phyloP scores from a whole-genome alignment of 2,329 filamentous ascomycete genomes.

The Annulohypoxylon truncatum region DNA sequence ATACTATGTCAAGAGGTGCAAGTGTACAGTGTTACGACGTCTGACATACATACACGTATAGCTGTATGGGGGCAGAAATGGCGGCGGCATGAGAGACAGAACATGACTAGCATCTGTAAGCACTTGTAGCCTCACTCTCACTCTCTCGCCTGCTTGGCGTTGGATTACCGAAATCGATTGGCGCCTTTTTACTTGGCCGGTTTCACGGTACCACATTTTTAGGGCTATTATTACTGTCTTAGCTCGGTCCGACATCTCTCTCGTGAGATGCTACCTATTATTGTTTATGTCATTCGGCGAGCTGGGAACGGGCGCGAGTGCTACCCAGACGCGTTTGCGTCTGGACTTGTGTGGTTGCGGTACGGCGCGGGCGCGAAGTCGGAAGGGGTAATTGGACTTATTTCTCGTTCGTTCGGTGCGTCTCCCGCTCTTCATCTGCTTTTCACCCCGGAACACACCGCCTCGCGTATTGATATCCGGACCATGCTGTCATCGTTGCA shows the following conservation, averaged over 20 bases:
- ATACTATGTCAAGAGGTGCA: background rate
- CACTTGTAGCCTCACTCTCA: background rate
- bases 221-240: background rate
- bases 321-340: background rate
- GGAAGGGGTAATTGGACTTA: conserved; percentile 12
- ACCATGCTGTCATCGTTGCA: conserved; percentile 22
- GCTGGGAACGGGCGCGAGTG: background rate
- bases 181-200: background rate
- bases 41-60: background rate
- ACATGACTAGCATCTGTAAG: background rate
- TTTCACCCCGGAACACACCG: background rate
- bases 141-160: background rate
- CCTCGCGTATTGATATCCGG: background rate
- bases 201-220: background rate
- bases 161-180: background rate
- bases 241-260: background rate
- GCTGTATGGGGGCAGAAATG: background rate
- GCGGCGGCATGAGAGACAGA: background rate
- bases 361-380: background rate
- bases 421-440: background rate
- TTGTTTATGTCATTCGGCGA: background rate
- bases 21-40: background rate
- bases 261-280: background rate
- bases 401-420: background rate
- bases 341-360: background rate